These are phyloP conservation scores for Dioscorea dumetorum DNA, from an alignment of 106 monocot species.

Conservation along the genomic window DNA sequence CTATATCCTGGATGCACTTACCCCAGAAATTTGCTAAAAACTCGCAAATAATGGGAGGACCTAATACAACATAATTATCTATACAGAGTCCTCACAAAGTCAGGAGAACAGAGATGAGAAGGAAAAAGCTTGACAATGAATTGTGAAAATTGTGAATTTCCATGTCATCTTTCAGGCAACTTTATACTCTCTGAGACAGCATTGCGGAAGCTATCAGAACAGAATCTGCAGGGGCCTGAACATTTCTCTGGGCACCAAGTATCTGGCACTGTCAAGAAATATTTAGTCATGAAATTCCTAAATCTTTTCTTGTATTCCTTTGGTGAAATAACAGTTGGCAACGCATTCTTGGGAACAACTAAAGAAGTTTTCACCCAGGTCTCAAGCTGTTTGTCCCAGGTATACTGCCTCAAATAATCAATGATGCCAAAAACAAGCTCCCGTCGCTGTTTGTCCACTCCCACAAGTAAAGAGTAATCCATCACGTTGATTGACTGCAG, in stretches of 20 bases:
- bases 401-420: slow-evolving; percentile 96
- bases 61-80: slow-evolving; percentile 9
- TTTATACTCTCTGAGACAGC: slow-evolving; percentile 6
- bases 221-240: slow-evolving; percentile 17
- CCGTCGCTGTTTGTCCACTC: slow-evolving; percentile 69
- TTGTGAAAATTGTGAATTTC: not conserved
- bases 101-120: not conserved
- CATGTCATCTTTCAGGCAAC: slow-evolving; percentile 10
- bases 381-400: slow-evolving; percentile 98
- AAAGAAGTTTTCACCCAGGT: slow-evolving; percentile 83
- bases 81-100: slow-evolving; percentile 15
- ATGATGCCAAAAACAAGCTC: slow-evolving; percentile 98
- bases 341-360: slow-evolving; percentile 82
- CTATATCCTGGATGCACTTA: slow-evolving; percentile 4
- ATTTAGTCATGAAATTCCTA: slow-evolving; percentile 77
- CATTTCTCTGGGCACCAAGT: slow-evolving; percentile 38
- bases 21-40: slow-evolving; percentile 61
- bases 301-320: slow-evolving; percentile 96
- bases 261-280: slow-evolving; percentile 81
- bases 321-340: slow-evolving; percentile 88
- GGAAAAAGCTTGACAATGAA: not conserved
- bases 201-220: slow-evolving; percentile 5
- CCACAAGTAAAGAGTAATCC: slow-evolving; percentile 96
- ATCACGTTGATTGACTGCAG: slow-evolving; percentile 91
- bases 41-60: slow-evolving; percentile 36